phyloP scores from a whole-genome alignment of 192 early-diverging fungal species.

The Backusella australiensis region DNA sequence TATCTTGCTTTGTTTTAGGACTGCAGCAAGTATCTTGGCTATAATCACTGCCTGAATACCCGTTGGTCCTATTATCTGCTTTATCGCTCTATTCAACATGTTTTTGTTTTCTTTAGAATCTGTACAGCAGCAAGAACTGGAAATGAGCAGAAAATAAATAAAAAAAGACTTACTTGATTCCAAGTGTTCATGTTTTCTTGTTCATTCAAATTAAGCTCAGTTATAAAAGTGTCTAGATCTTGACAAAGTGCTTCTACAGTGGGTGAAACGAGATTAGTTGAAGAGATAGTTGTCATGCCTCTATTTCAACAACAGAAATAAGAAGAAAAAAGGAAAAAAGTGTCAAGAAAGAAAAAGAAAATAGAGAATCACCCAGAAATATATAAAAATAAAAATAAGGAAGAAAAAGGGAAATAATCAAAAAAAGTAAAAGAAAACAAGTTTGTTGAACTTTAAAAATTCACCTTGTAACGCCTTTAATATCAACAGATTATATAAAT shows the following conservation, averaged over 20 bases:
- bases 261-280: neutral
- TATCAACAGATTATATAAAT: neutral
- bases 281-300: neutral
- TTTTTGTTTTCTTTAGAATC: neutral
- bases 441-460: neutral
- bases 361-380: neutral
- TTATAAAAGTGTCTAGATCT: slow-evolving; percentile 14
- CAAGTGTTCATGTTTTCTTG: neutral
- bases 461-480: neutral
- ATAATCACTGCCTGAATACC: neutral
- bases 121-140: neutral
- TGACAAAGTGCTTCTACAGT: slow-evolving; percentile 14
- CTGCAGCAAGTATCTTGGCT: neutral
- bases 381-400: slow-evolving; percentile 1
- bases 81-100: neutral
- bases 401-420: neutral
- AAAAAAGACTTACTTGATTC: neutral
- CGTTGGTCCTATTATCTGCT: neutral
- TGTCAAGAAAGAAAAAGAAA: slow-evolving; percentile 1
- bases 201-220: neutral
- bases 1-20: neutral
- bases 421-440: slow-evolving; percentile 10
- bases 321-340: neutral
- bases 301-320: neutral
- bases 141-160: neutral